These are phyloP conservation scores for Pleochaeta shiraiana DNA, from an alignment of 2,329 filamentous ascomycete species.

Conservation along the genomic window DNA sequence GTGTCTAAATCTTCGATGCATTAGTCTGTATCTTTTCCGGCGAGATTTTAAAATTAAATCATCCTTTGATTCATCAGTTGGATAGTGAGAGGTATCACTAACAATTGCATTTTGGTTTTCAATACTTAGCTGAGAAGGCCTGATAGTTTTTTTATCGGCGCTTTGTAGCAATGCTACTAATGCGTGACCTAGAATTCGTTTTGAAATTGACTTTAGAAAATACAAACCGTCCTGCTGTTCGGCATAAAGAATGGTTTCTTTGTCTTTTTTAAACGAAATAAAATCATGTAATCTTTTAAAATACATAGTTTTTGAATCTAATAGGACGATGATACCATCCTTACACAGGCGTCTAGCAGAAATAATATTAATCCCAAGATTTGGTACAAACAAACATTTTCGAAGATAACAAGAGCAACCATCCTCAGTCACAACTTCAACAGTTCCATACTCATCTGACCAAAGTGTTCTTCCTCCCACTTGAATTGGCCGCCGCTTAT, in stretches of 20 bases:
- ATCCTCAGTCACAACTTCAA: background rate
- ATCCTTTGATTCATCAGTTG: background rate
- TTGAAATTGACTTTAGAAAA: background rate
- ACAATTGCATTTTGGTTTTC: background rate
- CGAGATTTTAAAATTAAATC: background rate
- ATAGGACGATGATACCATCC: background rate
- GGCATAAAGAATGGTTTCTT: background rate
- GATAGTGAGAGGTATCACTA: background rate
- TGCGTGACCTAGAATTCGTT: background rate
- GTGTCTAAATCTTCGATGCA: background rate
- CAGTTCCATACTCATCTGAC: background rate
- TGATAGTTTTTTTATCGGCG: background rate
- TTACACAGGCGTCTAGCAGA: background rate
- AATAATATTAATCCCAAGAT: slow-evolving; percentile 1
- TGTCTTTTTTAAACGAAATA: background rate
- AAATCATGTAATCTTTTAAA: background rate
- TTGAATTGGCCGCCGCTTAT: background rate
- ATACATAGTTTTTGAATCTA: background rate
- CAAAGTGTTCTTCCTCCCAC: background rate
- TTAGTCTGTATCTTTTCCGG: background rate
- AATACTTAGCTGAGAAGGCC: background rate
- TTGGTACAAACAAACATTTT: background rate
- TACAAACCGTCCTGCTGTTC: background rate
- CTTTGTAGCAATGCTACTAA: background rate
- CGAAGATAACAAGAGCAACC: background rate